Conservation (phyloP, 2,329 filamentous ascomycete species). For the Trichophyton rubrum region DNA sequence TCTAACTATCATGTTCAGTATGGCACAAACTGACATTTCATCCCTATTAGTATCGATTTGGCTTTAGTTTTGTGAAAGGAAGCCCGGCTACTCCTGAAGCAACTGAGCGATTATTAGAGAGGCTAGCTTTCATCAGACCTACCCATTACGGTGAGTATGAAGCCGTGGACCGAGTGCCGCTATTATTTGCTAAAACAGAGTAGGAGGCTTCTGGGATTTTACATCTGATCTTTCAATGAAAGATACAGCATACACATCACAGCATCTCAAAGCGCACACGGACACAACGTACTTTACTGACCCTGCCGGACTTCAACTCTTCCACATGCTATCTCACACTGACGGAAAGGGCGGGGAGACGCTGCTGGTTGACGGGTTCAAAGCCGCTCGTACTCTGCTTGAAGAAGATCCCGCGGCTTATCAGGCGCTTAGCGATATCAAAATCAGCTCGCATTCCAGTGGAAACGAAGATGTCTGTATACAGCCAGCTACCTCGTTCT, state of each 20-base stretch:
- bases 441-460: conserved; percentile 67
- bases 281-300: conserved; percentile 96
- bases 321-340: conserved; percentile 78
- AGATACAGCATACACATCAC: conserved; percentile 82
- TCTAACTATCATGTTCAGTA: not conserved
- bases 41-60: conserved; percentile 46
- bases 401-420: conserved; percentile 46
- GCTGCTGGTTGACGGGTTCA: conserved; percentile 76
- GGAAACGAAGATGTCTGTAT: conserved; percentile 78
- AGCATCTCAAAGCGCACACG: conserved; percentile 72
- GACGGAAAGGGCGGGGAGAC: conserved; percentile 55
- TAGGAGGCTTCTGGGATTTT: conserved; percentile 69
- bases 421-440: conserved; percentile 42
- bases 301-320: conserved; percentile 78
- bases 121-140: conserved; percentile 72
- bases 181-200: not conserved
- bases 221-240: conserved; percentile 76
- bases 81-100: conserved; percentile 57
- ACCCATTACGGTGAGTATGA: conserved; percentile 70
- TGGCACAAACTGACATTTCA: not conserved
- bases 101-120: conserved; percentile 62
- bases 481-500: conserved; percentile 54
- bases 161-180: no score
- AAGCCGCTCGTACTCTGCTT: conserved; percentile 51
- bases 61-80: conserved; percentile 64